Evolutionary conservation across 176 grass and related monocot genomes (phyloP), one percentile per base, ranked within the genome.

Genomic region (Tillandsia leiboldiana): DNA sequence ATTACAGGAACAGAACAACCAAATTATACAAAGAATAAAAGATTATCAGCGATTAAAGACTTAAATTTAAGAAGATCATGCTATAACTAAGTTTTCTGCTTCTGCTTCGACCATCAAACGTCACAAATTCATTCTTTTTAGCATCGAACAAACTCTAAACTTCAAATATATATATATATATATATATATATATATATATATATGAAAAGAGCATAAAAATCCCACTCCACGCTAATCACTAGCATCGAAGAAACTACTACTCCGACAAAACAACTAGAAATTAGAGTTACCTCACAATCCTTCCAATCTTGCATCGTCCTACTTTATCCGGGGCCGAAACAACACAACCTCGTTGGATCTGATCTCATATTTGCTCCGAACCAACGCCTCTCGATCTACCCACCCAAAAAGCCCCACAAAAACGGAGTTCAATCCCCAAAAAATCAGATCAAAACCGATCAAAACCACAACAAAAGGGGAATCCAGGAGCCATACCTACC

Each of bases 271-370:
- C n/a, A 72, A 68, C 63, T 56, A 83, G 63, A 17, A 1, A 52
- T 74, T 12, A 18, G 57, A 10, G 65, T 83, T 70, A 88, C 85
- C 85, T 88, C 85, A 63, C 69, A 59, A 71, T 62, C 81, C 61
- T 62, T 80, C 77, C 77, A 88, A 80, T 84, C 81, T 83, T 73
- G 85, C 85, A 88, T 88, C 81, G 28, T 81, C 81, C 57, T 66
- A n/a, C 57, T 88, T 78, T 88, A 88, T 84, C 81, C 85, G 12
- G 85, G 85, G 26, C 77, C 85, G 23, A 80, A 88, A 77, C 73
- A 73, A 49, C 80, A 88, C 72, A 52, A 72, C 24, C 79, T 20
- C 13, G 72, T 72, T 70, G 26, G 70, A 74, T 88, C 77, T 83
- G 85, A 73, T 80, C 83, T 73, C 85, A 88, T 88, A 83, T 80